Percentiles rank a stretch among this genome's conserved stretches.
phyloP scores from a whole-genome alignment of 352 stramenopile genomes.

The Phytophthora megakarya region DNA sequence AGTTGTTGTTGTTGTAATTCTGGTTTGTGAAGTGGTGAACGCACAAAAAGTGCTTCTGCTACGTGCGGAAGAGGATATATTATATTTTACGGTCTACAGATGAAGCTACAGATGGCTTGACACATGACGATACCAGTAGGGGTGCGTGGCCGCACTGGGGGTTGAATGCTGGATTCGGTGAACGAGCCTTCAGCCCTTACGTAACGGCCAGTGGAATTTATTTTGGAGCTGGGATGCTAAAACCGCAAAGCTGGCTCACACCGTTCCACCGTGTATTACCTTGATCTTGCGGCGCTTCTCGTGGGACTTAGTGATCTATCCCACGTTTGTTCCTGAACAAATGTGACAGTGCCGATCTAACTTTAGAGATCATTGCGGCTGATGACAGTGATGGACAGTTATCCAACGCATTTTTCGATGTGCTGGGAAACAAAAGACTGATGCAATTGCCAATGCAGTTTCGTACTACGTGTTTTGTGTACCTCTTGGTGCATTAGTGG shows the following conservation, averaged over 20 bases:
- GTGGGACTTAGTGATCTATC: slow-evolving; percentile 21
- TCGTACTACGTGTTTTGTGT: slow-evolving; percentile 73
- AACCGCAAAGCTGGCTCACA: slow-evolving; percentile 42
- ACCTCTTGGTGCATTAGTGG: slow-evolving; percentile 56
- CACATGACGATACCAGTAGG: too few species aligned
- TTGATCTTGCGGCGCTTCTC: slow-evolving; percentile 9
- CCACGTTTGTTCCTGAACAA: slow-evolving; percentile 45
- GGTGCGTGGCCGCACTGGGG: too few species aligned
- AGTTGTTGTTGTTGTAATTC: too few species aligned
- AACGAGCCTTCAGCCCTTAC: too few species aligned
- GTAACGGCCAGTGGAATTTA: too few species aligned
- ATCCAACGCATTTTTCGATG: slow-evolving; percentile 69
- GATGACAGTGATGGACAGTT: slow-evolving; percentile 54
- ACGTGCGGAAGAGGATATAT: too few species aligned
- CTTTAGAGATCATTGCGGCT: slow-evolving; percentile 41
- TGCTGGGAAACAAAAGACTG: slow-evolving; percentile 52
- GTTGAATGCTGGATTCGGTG: too few species aligned
- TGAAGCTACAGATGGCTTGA: too few species aligned
- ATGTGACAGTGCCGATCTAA: slow-evolving; percentile 37
- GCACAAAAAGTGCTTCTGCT: too few species aligned
- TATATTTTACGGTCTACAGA: too few species aligned
- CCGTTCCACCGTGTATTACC: slow-evolving; percentile 32
- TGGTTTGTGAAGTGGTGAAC: too few species aligned
- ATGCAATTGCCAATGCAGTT: slow-evolving; percentile 55
- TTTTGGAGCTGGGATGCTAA: slow-evolving; percentile 43